Conservation (phyloP, 805 yeast genomes). For the Candida mattraensis region DNA sequence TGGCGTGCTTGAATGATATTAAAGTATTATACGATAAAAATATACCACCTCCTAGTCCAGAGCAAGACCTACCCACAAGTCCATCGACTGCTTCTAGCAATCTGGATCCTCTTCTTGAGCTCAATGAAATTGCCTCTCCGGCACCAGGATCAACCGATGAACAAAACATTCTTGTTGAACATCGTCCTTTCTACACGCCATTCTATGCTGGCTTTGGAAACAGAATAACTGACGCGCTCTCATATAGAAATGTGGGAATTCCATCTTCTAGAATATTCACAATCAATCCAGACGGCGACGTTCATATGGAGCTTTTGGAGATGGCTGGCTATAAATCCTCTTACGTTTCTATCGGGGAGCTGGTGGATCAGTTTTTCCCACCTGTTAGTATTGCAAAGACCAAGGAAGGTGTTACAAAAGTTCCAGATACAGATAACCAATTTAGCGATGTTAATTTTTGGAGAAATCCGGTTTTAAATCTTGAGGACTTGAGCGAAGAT, state of each 20-base stretch:
- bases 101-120: too few relatives aligned
- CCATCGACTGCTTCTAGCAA: conserved; percentile 1
- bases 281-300: conserved; percentile 94
- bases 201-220: conserved; percentile 98
- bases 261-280: conserved; percentile 95
- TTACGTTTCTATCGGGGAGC: conserved; percentile 84
- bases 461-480: conserved; percentile 75
- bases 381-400: conserved; percentile 48
- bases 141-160: not conserved
- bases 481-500: conserved; percentile 58
- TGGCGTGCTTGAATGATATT: conserved; percentile 92
- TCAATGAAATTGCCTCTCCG: too few relatives aligned
- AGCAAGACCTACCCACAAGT: not conserved
- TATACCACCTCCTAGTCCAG: not conserved
- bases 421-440: conserved; percentile 48
- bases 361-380: conserved; percentile 97
- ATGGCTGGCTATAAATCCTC: conserved; percentile 89
- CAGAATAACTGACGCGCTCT: conserved; percentile 92
- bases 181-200: conserved; percentile 51
- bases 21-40: conserved; percentile 55
- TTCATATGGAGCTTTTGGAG: conserved; percentile 93
- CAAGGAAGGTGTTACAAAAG: conserved; percentile 16
- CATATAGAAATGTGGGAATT: conserved; percentile 89
- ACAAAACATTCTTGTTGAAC: too few relatives aligned
- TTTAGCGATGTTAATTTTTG: conserved; percentile 89